These are phyloP conservation scores for Achlya hypogyna DNA, from an alignment of 352 stramenopile species.

Conservation along the genomic window DNA sequence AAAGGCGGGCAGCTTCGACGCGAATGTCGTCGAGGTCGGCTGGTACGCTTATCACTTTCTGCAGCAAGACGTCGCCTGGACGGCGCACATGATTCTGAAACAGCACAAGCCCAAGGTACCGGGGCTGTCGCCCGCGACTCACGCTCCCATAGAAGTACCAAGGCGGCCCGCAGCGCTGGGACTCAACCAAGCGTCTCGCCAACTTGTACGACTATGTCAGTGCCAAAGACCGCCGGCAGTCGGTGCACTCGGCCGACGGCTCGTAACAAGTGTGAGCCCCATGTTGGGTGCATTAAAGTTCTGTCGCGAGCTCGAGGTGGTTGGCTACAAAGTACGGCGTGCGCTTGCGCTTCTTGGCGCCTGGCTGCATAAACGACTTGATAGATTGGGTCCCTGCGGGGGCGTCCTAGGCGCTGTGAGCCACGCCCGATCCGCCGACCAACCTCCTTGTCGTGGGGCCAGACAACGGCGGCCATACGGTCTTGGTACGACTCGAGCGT, in stretches of 20 bases:
- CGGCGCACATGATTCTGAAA: background rate
- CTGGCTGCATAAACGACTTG: constrained; percentile 56
- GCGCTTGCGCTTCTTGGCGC: constrained; percentile 22
- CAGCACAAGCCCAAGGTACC: background rate
- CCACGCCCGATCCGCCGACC: background rate
- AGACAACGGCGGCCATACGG: constrained; percentile 50
- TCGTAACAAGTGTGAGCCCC: background rate
- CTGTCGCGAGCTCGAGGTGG: constrained; percentile 1
- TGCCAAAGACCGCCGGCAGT: background rate
- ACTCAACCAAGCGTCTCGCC: background rate
- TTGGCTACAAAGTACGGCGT: constrained; percentile 6
- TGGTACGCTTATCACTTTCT: constrained; percentile 20
- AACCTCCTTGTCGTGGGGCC: constrained; percentile 57
- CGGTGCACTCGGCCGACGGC: background rate
- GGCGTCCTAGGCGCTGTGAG: constrained; percentile 29
- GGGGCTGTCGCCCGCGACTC: background rate
- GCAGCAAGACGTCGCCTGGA: constrained; percentile 12
- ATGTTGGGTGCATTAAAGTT: constrained; percentile 5
- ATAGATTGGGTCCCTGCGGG: constrained; percentile 66
- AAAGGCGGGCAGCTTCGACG: background rate
- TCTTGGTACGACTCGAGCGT: constrained; percentile 53
- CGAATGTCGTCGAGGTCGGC: background rate
- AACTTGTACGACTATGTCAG: constrained; percentile 4
- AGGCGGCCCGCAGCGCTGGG: background rate
- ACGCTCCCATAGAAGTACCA: background rate